Evolutionary conservation across 1,284 basidiomycete species (phyloP), one percentile per base, ranked within the genome.

Genomic region (Rhizoctonia solani): DNA sequence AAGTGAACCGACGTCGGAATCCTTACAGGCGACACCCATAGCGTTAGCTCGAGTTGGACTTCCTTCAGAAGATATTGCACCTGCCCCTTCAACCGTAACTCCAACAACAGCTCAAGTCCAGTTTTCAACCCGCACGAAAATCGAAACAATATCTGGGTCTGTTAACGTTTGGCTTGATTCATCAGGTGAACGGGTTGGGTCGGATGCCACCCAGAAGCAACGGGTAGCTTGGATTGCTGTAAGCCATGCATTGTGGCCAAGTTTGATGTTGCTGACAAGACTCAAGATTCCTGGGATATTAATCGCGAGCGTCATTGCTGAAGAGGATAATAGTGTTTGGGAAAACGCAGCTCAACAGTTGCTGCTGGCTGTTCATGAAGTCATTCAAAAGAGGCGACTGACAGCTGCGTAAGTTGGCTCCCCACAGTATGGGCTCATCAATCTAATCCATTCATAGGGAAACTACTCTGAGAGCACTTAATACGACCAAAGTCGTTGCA

Each of bases 401-500:
- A 65, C 61, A 23, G 61, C 50, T 16, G 61, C 61, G 61, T 65
- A 29, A 2, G 61, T 65, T 3, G 5, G 14, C 9, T 54, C 11
- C n/a, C 14, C 46, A 25, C 5, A n/a, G 3, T 19, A 4, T 34
- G 19, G 29, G 3, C 8, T 23, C 32, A n/a, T 32, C 9, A 3
- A 27, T 32, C 41, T 21, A 21, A 19, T 49, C 4, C 32, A 3
- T 44, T n/a, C 25, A 13, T 16, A 65, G 61, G 4, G 61, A 65
- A 39, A 44, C 61, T 1, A 65, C 61, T 1, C 50, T 65, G 4
- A 52, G 61, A 32, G 61, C 61, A 9, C 50, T 65, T n/a, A 65
- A 44, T 39, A 65, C 61, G 2, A 65, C 61, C 19, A 65, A 65
- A 50, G n/a, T 65, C 3, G 25, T 65, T 44, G 61, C 61, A 14